Conservation (phyloP, 2,329 filamentous ascomycete genomes). For the Amauroascus niger region DNA sequence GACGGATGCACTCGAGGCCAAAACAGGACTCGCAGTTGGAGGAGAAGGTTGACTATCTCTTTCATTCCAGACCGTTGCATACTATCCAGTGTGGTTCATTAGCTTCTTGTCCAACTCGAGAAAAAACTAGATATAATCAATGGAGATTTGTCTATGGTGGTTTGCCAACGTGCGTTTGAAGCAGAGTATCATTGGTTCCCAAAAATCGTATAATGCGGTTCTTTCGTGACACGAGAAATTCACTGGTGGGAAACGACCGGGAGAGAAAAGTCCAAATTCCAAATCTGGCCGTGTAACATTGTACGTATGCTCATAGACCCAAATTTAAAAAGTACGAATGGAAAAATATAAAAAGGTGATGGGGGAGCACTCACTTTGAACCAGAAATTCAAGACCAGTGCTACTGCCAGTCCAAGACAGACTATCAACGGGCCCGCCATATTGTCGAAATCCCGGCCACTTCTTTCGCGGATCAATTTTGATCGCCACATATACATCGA, state of each 20-base stretch:
- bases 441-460: slow-evolving; percentile 88
- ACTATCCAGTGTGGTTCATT: slow-evolving; percentile 3
- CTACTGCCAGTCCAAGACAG: slow-evolving; percentile 65
- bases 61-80: slow-evolving; percentile 9
- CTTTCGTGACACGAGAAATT: neutral
- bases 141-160: neutral
- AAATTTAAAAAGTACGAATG: neutral
- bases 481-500: slow-evolving; percentile 66
- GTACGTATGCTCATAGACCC: neutral
- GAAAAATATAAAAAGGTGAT: neutral
- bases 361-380: slow-evolving; percentile 53
- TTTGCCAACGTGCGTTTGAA: neutral
- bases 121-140: neutral
- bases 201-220: neutral
- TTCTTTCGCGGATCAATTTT: slow-evolving; percentile 71
- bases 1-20: neutral
- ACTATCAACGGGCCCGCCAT: slow-evolving; percentile 74
- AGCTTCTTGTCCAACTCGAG: neutral
- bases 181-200: neutral
- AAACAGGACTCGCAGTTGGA: neutral
- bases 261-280: neutral
- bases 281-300: neutral
- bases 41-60: neutral
- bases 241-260: neutral
- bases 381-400: slow-evolving; percentile 75